Percentiles rank a stretch among this genome's conserved stretches.
Evolutionary conservation across 768 basidiomycete genomes (phyloP).

Genomic region (Cyathus striatus): DNA sequence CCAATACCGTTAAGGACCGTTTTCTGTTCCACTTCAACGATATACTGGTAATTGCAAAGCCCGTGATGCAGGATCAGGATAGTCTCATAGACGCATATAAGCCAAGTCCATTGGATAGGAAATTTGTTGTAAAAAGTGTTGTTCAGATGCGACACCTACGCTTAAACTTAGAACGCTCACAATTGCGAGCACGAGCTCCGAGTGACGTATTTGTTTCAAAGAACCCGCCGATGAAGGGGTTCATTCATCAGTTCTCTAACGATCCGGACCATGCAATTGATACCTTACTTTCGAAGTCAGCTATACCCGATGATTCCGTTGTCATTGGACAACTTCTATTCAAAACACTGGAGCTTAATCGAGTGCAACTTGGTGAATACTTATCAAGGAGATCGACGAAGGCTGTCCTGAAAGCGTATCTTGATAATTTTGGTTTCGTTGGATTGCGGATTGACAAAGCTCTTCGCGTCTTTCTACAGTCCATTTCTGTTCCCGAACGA

Average conservation of each 20-base stretch:
- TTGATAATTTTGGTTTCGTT: constrained; percentile 84
- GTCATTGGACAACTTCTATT: constrained; percentile 78
- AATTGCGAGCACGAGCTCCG: constrained; percentile 41
- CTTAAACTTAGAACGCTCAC: constrained; percentile 66
- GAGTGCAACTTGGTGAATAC: constrained; percentile 79
- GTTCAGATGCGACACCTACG: constrained; percentile 70
- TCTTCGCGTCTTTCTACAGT: constrained; percentile 82
- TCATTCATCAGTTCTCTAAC: constrained; percentile 74
- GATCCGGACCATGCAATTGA: constrained; percentile 79
- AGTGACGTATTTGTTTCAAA: constrained; percentile 33
- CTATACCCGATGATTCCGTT: constrained; percentile 57
- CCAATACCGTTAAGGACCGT: constrained; percentile 91
- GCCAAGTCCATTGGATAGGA: constrained; percentile 61
- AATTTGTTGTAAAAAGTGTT: constrained; percentile 86
- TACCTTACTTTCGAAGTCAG: constrained; percentile 60
- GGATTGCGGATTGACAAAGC: constrained; percentile 86
- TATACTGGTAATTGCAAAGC: constrained; percentile 90
- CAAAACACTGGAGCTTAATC: constrained; percentile 79
- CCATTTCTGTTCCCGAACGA: constrained; percentile 42
- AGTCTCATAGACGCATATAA: constrained; percentile 48
- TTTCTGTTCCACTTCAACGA: constrained; percentile 98
- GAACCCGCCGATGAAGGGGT: constrained; percentile 63
- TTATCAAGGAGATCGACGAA: constrained; percentile 71
- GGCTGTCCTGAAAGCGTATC: constrained; percentile 72
- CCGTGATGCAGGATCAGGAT: constrained; percentile 68